Evolutionary conservation across 1,284 basidiomycete genomes (phyloP), one percentile per base, ranked within the genome.

Genomic region (Mycosarcoma maydis): DNA sequence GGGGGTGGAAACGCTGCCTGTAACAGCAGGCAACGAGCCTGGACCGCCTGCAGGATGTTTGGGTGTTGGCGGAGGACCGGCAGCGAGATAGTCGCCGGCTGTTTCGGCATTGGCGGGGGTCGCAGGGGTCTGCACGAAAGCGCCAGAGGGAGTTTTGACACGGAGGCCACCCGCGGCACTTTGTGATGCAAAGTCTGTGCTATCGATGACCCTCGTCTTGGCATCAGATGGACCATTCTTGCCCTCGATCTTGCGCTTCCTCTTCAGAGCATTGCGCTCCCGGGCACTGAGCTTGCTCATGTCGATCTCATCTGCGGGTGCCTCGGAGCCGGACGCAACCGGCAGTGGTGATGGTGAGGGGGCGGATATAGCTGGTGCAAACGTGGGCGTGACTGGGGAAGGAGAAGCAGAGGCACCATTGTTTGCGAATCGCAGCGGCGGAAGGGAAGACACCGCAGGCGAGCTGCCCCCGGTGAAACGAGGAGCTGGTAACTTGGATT

Each of bases 161-260:
- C 68, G 53, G 14, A 71, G 36, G 6, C 62, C 54, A 14, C 27
- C 42, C 8, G 53, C 49, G 10, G 40, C 30, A 9, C 24, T 48
- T 9, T 62, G 54, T 1, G 68, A 62, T 16, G 46, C 42, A 38
- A 45, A 53, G 37, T 70, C 72, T 45, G 89, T 2, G 88, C 90
- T 33, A 86, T 84, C 64, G 39, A 55, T 34, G 32, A 65, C 57
- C 16, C 53, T 33, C 5, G 58, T 70, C 53, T 73, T 73, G 36
- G 45, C 43, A 10, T 70, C 62, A 23, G 51, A 49, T 14, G 52
- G 47, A 19, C 66, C 56, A 10, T 42, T 44, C 45, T 83, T 83
- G 73, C 89, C 92, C n/a, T 92, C 92, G 14, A 87, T 85, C 78
- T 95, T 96, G 45, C 92, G 88, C 77, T 95, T 95, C 17, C 93